Conservation (phyloP, 1,139 yeast genomes). For the Meyerozyma smithsonii region DNA sequence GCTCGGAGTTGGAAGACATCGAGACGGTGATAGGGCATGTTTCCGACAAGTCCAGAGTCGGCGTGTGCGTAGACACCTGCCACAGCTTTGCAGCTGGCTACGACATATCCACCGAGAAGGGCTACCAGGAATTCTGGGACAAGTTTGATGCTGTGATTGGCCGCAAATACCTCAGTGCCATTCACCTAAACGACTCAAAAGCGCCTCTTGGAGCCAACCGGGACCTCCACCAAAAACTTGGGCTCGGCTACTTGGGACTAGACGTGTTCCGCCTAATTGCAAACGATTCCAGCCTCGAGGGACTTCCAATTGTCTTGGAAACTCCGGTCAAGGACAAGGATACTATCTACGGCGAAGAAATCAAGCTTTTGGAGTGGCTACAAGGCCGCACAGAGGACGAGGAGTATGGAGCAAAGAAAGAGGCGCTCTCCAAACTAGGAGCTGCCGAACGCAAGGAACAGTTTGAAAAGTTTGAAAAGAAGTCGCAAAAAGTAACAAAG, state of each 20-base stretch:
- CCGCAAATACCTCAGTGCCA: constrained; percentile 64
- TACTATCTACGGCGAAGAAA: constrained; percentile 71
- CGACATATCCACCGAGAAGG: constrained; percentile 60
- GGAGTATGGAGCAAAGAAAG: constrained; percentile 47
- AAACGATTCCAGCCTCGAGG: constrained; percentile 56
- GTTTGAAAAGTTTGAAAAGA: constrained; percentile 34
- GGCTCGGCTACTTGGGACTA: constrained; percentile 83
- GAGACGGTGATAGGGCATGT: constrained; percentile 69
- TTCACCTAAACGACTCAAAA: constrained; percentile 91
- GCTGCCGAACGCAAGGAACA: constrained; percentile 53
- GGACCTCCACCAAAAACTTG: constrained; percentile 87
- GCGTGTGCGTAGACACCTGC: constrained; percentile 94
- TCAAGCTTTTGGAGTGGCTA: constrained; percentile 69
- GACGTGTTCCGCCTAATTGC: constrained; percentile 78
- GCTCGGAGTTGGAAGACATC: constrained; percentile 75
- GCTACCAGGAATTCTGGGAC: constrained; percentile 64
- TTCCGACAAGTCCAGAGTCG: constrained; percentile 75
- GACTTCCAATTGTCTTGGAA: constrained; percentile 81
- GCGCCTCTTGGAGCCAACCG: constrained; percentile 88
- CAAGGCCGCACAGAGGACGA: constrained; percentile 49
- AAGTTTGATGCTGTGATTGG: constrained; percentile 74
- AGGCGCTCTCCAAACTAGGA: constrained; percentile 51
- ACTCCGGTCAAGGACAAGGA: constrained; percentile 67
- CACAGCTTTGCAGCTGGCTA: constrained; percentile 96
- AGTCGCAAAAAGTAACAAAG: constrained; percentile 20